A percentile compares a stretch with the other conserved stretches of the same genome.
Evolutionary conservation across 257 asterid species (phyloP).

Genomic region (Dorcoceras hygrometricum): DNA sequence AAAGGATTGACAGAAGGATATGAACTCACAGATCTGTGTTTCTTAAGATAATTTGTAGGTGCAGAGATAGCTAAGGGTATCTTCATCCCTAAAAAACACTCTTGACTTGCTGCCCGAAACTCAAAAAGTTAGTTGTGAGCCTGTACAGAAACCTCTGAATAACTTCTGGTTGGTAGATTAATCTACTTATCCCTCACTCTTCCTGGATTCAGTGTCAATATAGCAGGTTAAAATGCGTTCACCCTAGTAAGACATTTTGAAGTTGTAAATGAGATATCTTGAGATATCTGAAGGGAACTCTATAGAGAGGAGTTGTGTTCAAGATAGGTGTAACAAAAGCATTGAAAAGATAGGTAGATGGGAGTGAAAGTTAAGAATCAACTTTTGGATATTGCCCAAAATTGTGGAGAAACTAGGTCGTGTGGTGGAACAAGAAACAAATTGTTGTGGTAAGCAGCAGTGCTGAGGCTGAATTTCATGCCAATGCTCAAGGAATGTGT

Average conservation of each 20-base stretch:
- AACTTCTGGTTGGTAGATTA: neutral
- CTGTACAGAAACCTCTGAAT: neutral
- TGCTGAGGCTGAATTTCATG: neutral
- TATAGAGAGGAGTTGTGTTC: too few species aligned
- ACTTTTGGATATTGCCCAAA: neutral
- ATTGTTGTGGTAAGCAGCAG: neutral
- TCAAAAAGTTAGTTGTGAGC: neutral
- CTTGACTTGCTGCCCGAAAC: neutral
- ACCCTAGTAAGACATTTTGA: neutral
- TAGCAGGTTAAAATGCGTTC: neutral
- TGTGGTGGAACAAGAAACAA: neutral
- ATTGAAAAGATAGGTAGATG: neutral
- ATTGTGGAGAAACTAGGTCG: neutral
- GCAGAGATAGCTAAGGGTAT: neutral
- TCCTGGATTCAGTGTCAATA: neutral
- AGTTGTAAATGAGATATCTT: neutral
- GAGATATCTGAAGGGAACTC: neutral
- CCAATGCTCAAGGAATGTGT: neutral
- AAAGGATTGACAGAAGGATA: neutral
- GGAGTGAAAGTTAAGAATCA: neutral
- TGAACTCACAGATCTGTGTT: neutral
- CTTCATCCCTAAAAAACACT: neutral
- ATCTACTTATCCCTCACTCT: neutral
- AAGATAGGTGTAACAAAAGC: neutral
- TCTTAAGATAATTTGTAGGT: neutral